phyloP scores from a whole-genome alignment of 176 grass and related monocot species.

The Phragmites australis region DNA sequence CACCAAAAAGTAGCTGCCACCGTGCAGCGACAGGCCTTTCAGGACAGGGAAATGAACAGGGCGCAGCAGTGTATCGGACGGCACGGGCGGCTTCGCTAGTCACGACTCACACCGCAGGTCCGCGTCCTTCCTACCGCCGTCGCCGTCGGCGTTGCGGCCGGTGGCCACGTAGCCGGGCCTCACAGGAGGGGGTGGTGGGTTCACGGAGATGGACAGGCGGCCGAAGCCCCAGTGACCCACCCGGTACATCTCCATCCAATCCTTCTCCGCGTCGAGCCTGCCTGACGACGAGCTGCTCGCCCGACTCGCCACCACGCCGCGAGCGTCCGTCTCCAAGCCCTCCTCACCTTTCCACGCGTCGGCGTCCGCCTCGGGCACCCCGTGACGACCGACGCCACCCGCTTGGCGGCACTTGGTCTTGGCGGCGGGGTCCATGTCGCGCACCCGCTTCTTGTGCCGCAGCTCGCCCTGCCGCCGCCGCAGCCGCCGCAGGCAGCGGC shows the following conservation, averaged over 20 bases:
- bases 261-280: constrained; percentile 45
- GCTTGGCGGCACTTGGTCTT: constrained; percentile 11
- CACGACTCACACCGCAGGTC: constrained; percentile 23
- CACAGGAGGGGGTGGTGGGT: not conserved
- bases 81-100: not conserved
- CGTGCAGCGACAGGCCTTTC: not conserved
- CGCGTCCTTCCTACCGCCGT: constrained; percentile 13
- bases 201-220: constrained; percentile 77
- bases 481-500: constrained; percentile 49
- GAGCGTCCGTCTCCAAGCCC: not conserved
- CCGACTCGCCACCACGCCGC: constrained; percentile 1
- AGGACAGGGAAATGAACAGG: not conserved
- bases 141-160: constrained; percentile 21
- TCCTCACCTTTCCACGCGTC: not conserved
- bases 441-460: constrained; percentile 51
- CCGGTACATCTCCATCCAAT: constrained; percentile 78
- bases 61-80: not conserved
- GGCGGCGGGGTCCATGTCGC: constrained; percentile 36
- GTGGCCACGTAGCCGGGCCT: not conserved
- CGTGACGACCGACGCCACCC: not conserved
- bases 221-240: constrained; percentile 88
- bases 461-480: constrained; percentile 37
- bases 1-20: not conserved
- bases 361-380: not conserved
- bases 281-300: constrained; percentile 34